phyloP scores from a whole-genome alignment of 2,329 filamentous ascomycete species.

The Zasmidium citrigriseum region DNA sequence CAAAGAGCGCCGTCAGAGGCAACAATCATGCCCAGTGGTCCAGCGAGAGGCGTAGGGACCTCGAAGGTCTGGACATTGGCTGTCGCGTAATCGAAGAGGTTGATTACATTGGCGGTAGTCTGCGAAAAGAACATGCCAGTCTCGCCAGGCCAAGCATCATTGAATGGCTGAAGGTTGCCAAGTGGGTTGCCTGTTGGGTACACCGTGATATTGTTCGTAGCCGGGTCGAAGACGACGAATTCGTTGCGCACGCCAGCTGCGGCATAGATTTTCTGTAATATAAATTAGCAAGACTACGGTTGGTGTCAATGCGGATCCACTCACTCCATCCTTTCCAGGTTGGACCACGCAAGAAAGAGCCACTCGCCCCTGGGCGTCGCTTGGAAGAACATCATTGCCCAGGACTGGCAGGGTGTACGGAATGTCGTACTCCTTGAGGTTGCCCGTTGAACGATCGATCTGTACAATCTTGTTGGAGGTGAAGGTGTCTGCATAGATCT shows the following conservation, averaged over 20 bases:
- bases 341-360: conserved; percentile 23
- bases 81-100: conserved; percentile 25
- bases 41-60: conserved; percentile 23
- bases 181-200: conserved; percentile 22
- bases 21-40: conserved; percentile 23
- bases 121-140: conserved; percentile 27
- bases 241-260: conserved; percentile 24
- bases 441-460: conserved; percentile 17
- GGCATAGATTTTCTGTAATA: conserved; percentile 17
- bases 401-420: conserved; percentile 23
- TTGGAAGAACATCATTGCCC: conserved; percentile 19
- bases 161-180: conserved; percentile 26
- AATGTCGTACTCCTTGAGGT: conserved; percentile 22
- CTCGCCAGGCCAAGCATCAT: conserved; percentile 26
- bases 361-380: conserved; percentile 16
- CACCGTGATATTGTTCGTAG: conserved; percentile 17
- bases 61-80: conserved; percentile 19
- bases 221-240: conserved; percentile 21
- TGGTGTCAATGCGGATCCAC: neutral
- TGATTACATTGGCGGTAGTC: conserved; percentile 24
- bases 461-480: conserved; percentile 27
- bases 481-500: conserved; percentile 26
- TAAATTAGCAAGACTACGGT: neutral
- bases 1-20: conserved; percentile 22
- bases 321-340: conserved; percentile 22